Evolutionary conservation across 768 basidiomycete species (phyloP), one percentile per base, ranked within the genome.

Genomic region (Boletus vermiculosoides): DNA sequence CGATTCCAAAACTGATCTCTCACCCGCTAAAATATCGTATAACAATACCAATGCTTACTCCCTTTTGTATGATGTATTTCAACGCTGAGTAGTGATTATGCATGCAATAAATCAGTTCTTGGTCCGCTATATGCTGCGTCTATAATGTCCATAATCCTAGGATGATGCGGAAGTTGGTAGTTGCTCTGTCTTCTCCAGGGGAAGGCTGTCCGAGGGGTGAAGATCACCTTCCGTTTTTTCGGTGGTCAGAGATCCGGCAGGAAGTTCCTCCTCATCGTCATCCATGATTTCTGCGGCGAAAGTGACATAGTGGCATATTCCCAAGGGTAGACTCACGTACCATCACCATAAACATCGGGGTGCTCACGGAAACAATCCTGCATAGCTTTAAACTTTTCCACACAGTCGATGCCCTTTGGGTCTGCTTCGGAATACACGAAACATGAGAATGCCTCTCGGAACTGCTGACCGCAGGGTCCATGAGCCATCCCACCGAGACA

Each of bases 401-500:
- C 90, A 62, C 97, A 99, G 65, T 99, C 90, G 53, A 98, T 89
- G 4, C 97, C 97, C 74, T 99, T 98, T 1, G 96, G 96, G 62
- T 99, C 97, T 52, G 86, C 83, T 69, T 97, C 94, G 13, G 93
- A 95, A 73, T 83, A 87, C 8, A 99, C 86, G 64, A 99, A 99
- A 76, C 97, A 99, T 36, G 93, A 92, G 75, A 99, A 99, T 1
- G 97, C 96, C 59, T 88, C 91, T 60, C 88, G 86, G 78, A 99
- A 99, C 63, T 98, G 82, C 58, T 81, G 80, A 10, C 97, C 97
- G 67, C 97, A 99, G 11, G 94, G 94, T 7, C 97, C 96, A 68
- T 98, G 81, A 11, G 96, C 96, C 97, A 99, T 98, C 49, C 97
- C 97, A 33, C 97, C 97, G 9, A 99, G 84, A 72, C 97, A 98